phyloP scores from a whole-genome alignment of 1,139 yeast species.

The Saccharomyces pastorianus region DNA sequence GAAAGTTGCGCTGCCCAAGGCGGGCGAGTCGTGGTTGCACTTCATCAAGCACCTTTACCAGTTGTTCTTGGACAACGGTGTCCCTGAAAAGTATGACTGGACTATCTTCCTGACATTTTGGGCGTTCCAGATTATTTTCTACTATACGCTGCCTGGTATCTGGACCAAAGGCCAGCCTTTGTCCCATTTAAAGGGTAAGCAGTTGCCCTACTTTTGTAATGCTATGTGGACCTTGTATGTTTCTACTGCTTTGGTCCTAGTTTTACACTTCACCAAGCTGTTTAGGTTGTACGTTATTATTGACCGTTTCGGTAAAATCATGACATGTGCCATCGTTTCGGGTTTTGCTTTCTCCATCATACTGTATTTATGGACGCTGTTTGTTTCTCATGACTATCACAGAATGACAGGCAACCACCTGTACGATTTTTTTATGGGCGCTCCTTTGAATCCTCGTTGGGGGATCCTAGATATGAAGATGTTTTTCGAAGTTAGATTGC shows the following conservation, averaged over 20 bases:
- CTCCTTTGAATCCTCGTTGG: slow-evolving; percentile 93
- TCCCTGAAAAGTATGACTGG: slow-evolving; percentile 66
- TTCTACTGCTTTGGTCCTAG: slow-evolving; percentile 49
- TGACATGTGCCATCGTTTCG: slow-evolving; percentile 79
- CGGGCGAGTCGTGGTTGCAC: slow-evolving; percentile 49
- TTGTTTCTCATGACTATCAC: slow-evolving; percentile 65
- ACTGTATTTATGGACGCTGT: slow-evolving; percentile 57
- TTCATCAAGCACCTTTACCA: slow-evolving; percentile 41
- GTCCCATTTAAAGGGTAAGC: slow-evolving; percentile 66
- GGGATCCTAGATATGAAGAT: slow-evolving; percentile 89
- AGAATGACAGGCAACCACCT: slow-evolving; percentile 85
- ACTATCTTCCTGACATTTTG: slow-evolving; percentile 62
- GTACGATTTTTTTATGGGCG: slow-evolving; percentile 94
- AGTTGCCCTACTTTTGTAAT: slow-evolving; percentile 87
- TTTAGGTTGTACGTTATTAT: slow-evolving; percentile 67
- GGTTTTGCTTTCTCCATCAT: slow-evolving; percentile 61
- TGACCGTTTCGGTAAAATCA: slow-evolving; percentile 81
- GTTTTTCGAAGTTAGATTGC: slow-evolving; percentile 95
- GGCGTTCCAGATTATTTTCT: slow-evolving; percentile 62
- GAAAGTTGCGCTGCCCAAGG: slow-evolving; percentile 57
- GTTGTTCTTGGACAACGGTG: slow-evolving; percentile 45
- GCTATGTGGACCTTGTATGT: slow-evolving; percentile 80
- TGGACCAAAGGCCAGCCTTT: slow-evolving; percentile 94
- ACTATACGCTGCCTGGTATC: slow-evolving; percentile 85
- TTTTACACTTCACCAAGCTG: slow-evolving; percentile 62